Evolutionary conservation across 345 rosid genomes (phyloP), one percentile per base, ranked within the genome.

Genomic region (Salix viminalis): DNA sequence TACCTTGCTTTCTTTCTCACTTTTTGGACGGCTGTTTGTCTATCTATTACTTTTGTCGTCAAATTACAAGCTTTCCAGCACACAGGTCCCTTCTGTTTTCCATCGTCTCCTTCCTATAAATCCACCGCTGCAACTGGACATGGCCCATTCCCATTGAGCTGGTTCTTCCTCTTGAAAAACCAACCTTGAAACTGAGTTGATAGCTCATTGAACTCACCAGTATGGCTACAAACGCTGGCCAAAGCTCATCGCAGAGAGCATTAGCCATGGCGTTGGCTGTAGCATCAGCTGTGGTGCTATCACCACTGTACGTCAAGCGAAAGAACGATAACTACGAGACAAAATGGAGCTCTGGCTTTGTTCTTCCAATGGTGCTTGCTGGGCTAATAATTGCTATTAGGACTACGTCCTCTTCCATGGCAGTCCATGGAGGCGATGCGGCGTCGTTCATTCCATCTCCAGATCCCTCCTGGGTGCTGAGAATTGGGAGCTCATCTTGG

Each of bases 231-330:
- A 30, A 56, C 11, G 44, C 19, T 2, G 15, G 37, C 68, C 68
- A 56, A 19, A 76, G 75, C 77, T 76, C 88, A 23, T 88, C 91
- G 5, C 91, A 80, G 36, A 84, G 93, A 81, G 83, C 76, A 72
- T 72, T 84, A 37, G 93, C 90, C 82, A 88, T 90, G 93, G 88
- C 77, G 67, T 48, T 90, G 82, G 93, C 93, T 79, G 72, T 88
- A 39, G 79, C 78, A 1, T 79, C 86, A 21, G 91, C 93, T 13
- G 64, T 83, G 5, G 83, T 85, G 14, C 76, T 88, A 13, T 90
- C 93, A 2, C 91, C 93, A 1, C 50, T 90, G 37, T 87, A 87
- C 50, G 72, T 65, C 6, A 70, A 46, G 12, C 74, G 83, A 44
- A 85, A 72, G 71, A 72, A 28, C 6, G 82, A 87, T 52, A 52